A percentile compares a stretch with the other conserved stretches of the same genome.
Conservation (phyloP, 345 rosid genomes). For the Camelina hispida region DNA sequence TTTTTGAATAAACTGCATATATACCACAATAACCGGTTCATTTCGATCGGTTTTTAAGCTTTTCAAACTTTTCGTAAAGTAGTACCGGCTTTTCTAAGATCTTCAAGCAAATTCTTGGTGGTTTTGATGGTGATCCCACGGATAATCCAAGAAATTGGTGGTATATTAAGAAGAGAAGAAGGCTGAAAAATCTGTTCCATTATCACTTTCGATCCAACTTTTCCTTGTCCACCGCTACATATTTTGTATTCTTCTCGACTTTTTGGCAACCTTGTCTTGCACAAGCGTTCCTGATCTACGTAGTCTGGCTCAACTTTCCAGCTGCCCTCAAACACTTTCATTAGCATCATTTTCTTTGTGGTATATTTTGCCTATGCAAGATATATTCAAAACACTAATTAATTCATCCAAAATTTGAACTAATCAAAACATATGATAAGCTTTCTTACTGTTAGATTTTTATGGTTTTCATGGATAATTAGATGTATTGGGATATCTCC, state of each 20-base stretch:
- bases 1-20: not conserved
- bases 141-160: conserved; percentile 85
- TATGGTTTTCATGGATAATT: conserved; percentile 66
- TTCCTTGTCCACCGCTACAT: conserved; percentile 67
- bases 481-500: conserved; percentile 71
- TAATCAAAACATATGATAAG: not conserved
- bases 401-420: not conserved
- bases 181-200: conserved; percentile 77
- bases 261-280: conserved; percentile 60
- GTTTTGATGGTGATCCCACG: conserved; percentile 71
- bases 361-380: conserved; percentile 66
- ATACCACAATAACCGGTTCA: not conserved
- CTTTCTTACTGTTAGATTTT: conserved; percentile 56
- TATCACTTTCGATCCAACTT: conserved; percentile 65
- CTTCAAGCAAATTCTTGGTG: conserved; percentile 63
- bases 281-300: conserved; percentile 58
- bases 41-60: not conserved
- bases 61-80: not conserved
- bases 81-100: conserved; percentile 36
- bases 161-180: conserved; percentile 56
- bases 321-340: conserved; percentile 73
- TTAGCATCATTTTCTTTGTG: conserved; percentile 65
- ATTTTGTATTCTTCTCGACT: conserved; percentile 63
- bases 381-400: not conserved
- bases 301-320: conserved; percentile 70